Percentiles rank a stretch among this genome's conserved stretches.
phyloP scores from a whole-genome alignment of 495 filamentous ascomycete species.

The Aspergillus kassunensis region DNA sequence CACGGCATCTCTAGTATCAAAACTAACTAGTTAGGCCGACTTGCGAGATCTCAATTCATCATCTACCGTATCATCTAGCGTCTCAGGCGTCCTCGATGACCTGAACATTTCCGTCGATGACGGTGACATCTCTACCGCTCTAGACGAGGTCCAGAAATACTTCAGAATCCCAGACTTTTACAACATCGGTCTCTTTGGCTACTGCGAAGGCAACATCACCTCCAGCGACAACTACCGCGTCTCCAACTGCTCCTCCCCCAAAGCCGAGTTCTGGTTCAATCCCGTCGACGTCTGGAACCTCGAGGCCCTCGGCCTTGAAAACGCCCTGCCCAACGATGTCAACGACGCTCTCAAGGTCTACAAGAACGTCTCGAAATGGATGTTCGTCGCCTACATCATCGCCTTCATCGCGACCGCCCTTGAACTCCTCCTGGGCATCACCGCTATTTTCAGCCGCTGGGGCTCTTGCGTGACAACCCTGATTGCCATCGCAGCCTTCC shows the following conservation, averaged over 20 bases:
- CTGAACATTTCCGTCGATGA: constrained; percentile 30
- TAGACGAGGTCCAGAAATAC: constrained; percentile 38
- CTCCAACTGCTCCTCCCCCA: constrained; percentile 51
- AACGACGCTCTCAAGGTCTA: constrained; percentile 66
- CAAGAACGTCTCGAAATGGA: constrained; percentile 70
- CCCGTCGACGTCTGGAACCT: constrained; percentile 58
- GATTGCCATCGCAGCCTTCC: constrained; percentile 37
- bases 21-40: constrained; percentile 31
- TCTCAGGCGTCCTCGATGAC: constrained; percentile 23
- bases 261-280: constrained; percentile 76
- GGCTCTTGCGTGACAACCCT: constrained; percentile 76
- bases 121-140: constrained; percentile 25
- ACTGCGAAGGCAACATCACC: constrained; percentile 67
- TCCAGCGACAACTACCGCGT: constrained; percentile 32
- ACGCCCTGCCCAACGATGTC: constrained; percentile 62
- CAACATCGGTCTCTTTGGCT: constrained; percentile 79
- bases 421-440: constrained; percentile 65
- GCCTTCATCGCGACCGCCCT: constrained; percentile 67
- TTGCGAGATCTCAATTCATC: constrained; percentile 35
- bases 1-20: not conserved
- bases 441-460: constrained; percentile 64
- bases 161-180: constrained; percentile 72
- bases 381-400: constrained; percentile 66
- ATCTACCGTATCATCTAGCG: constrained; percentile 22
- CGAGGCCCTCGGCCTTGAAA: constrained; percentile 46